Percentiles rank a stretch among this genome's conserved stretches.
These are phyloP conservation scores for Ensete ventricosum DNA, from an alignment of 176 grass and related monocot species.

Conservation along the genomic window DNA sequence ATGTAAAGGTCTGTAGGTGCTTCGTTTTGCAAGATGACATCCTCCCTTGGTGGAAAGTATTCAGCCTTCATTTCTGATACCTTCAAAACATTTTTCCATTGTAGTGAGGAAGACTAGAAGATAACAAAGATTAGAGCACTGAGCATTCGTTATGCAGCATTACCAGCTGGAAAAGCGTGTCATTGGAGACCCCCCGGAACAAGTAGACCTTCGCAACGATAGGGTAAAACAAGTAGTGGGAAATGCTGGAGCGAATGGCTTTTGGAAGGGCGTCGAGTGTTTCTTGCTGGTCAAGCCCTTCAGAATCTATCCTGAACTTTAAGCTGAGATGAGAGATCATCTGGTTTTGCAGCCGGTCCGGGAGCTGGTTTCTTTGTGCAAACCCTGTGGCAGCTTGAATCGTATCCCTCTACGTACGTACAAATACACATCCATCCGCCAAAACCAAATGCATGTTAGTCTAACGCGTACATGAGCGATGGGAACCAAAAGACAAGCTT, in stretches of 20 bases:
- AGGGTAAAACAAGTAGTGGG: conserved; percentile 62
- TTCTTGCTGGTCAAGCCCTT: conserved; percentile 94
- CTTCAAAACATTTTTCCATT: conserved; percentile 1
- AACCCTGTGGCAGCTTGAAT: conserved; percentile 90
- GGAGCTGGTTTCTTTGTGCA: conserved; percentile 69
- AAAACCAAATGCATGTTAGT: too few relatives aligned
- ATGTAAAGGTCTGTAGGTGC: conserved; percentile 91
- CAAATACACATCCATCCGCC: neutral
- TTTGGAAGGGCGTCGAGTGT: conserved; percentile 74
- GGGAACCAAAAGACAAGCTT: conserved; percentile 11
- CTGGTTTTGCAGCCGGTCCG: conserved; percentile 69
- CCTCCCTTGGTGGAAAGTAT: conserved; percentile 95
- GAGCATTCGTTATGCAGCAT: neutral
- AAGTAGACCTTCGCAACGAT: conserved; percentile 72
- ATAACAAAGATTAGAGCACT: neutral
- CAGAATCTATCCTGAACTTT: conserved; percentile 90
- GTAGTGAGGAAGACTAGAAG: too few relatives aligned
- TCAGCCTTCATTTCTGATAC: conserved; percentile 96
- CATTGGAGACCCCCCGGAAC: conserved; percentile 58
- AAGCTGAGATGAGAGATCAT: conserved; percentile 90
- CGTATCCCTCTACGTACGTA: conserved; percentile 50
- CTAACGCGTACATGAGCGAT: too few relatives aligned
- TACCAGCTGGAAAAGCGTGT: conserved; percentile 88
- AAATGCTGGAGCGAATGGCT: conserved; percentile 91
- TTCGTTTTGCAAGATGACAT: conserved; percentile 92